Evolutionary conservation across 805 yeast genomes (phyloP).

Genomic region (Wickerhamomyces chambardii): DNA sequence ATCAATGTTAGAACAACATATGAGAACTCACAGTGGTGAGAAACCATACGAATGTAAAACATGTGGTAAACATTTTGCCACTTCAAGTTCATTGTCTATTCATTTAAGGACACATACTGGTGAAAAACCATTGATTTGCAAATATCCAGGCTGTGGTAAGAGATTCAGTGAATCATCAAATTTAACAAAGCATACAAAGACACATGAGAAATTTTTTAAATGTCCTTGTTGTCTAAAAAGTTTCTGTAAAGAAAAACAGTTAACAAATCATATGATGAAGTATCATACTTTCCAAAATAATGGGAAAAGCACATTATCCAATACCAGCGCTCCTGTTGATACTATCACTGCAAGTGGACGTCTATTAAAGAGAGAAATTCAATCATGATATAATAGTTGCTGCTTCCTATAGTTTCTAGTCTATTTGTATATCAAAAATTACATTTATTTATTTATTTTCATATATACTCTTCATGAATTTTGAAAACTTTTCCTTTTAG

Average conservation of each 20-base stretch:
- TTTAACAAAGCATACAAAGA: constrained; percentile 78
- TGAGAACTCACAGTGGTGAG: constrained; percentile 83
- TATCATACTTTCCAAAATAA: constrained; percentile 11
- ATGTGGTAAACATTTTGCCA: constrained; percentile 76
- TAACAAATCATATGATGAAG: constrained; percentile 26
- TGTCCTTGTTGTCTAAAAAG: constrained; percentile 45
- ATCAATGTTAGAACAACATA: constrained; percentile 70
- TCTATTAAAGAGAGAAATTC: no score
- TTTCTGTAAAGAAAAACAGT: constrained; percentile 41
- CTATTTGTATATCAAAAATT: no score
- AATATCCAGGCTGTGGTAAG: constrained; percentile 73
- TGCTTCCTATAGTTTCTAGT: no score
- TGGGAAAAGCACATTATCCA: no score
- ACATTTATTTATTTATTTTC: no score
- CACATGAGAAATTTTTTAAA: constrained; percentile 48
- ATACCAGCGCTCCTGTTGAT: no score
- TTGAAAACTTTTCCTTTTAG: no score
- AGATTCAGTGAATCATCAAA: constrained; percentile 86
- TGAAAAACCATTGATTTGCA: constrained; percentile 77
- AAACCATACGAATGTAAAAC: constrained; percentile 68
- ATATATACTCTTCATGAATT: no score
- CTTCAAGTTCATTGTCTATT: constrained; percentile 73
- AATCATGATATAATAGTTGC: no score
- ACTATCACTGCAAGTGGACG: no score
- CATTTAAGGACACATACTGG: constrained; percentile 88